A percentile compares a stretch with the other conserved stretches of the same genome.
phyloP scores from a whole-genome alignment of 179 eudicot species.

The Drosera spatulata region DNA sequence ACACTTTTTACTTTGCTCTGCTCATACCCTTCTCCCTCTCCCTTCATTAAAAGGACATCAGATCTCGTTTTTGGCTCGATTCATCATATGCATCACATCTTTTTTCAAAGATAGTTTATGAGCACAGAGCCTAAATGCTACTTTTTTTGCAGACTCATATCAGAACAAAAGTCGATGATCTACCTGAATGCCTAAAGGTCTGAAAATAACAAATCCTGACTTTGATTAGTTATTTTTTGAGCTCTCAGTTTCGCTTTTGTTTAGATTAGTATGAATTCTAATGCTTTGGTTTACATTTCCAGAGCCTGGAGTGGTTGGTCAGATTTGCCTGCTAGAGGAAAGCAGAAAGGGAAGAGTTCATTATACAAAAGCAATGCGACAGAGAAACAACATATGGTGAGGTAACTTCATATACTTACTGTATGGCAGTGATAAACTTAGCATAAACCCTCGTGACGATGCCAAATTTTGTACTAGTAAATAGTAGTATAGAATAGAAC shows the following conservation, averaged over 20 bases:
- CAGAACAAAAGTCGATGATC: conserved; percentile 55
- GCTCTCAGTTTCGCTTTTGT: neutral
- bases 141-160: conserved; percentile 49
- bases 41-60: too few relatives aligned
- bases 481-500: neutral
- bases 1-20: too few relatives aligned
- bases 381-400: neutral
- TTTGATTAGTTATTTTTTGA: neutral
- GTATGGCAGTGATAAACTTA: neutral
- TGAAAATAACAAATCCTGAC: neutral
- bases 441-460: neutral
- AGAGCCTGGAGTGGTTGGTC: conserved; percentile 66
- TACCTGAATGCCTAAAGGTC: conserved; percentile 84
- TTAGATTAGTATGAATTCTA: conserved; percentile 1
- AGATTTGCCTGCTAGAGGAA: conserved; percentile 16
- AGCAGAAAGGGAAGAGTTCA: neutral
- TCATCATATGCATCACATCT: too few relatives aligned
- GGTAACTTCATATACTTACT: neutral
- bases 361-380: neutral
- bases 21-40: too few relatives aligned
- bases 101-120: too few relatives aligned
- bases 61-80: too few relatives aligned
- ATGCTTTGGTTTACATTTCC: conserved; percentile 13
- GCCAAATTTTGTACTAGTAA: neutral
- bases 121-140: too few relatives aligned